Base-by-base conservation (phyloP, 805 yeast species). In the Helenozyma baotianmanensis region DNA sequence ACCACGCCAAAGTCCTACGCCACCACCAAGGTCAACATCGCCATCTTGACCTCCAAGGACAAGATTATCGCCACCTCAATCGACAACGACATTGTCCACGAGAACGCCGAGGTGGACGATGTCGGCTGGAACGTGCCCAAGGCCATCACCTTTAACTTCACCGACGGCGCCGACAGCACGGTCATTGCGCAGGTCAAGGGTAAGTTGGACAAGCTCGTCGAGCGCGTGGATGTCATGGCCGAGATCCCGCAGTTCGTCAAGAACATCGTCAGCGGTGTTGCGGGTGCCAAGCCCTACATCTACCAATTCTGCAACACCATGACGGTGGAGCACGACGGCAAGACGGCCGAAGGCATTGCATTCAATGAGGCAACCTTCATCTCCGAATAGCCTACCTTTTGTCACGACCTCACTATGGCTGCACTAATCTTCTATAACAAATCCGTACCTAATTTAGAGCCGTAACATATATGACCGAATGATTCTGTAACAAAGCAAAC, bases 221-320 rank as follows among this genome's bases (percentile, higher is more conserved):
- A 87, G 65, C 79, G 97, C 56, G 89, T 92, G 38, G 98, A 92
- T 62, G 97, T 92, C 39, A 88, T 92, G 97, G 85, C 88, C 32
- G 97, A 92, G 64, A 81, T 92, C 38, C 98, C 98, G 17, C 80
- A 77, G 43, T 88, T 92, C 61, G 95, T 92, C 47, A 92, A 90
- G 65, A 83, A 80, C 50, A 83, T 92, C 38, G 97, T 86, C 28
- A 78, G 89, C 42, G 96, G 95, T 38, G 94, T 90, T 34, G 92
- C 92, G 11, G 98, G 97, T 31, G 81, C 97, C 17, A 85, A 82
- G 56, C 98, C 98, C n/a, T 90, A 76, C 66, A 90, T 92, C 51
- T 92, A 89, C 63, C 97, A 92, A 66, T 92, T 77, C 65, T 75
- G 82, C 56, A 81, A 85, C 56, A 72, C 74, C 34, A 64, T 80